These are phyloP conservation scores for Lipomyces oligophaga DNA, from an alignment of 805 yeast genomes.

Conservation along the genomic window DNA sequence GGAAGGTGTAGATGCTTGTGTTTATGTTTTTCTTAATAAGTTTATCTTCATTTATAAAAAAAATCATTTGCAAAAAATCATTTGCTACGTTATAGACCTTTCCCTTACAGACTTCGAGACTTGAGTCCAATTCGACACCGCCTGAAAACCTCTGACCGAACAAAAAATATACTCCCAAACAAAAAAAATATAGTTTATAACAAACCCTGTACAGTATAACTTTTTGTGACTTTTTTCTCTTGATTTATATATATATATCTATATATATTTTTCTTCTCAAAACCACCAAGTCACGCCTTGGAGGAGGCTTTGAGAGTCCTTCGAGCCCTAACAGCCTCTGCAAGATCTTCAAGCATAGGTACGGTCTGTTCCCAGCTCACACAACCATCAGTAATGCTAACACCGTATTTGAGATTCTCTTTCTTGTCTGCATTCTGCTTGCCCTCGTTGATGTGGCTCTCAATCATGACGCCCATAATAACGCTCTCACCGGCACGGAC, in stretches of 20 bases:
- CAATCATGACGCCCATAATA: conserved; percentile 93
- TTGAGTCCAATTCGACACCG: no score
- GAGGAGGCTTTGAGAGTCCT: conserved; percentile 1
- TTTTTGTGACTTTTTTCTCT: background rate
- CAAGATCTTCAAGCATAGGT: conserved; percentile 68
- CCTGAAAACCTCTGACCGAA: no score
- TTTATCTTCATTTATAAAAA: background rate
- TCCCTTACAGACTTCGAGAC: no score
- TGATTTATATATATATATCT: no score
- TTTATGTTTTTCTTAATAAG: background rate
- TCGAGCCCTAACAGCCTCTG: conserved; percentile 78
- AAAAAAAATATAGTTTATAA: background rate
- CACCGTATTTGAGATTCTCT: conserved; percentile 78
- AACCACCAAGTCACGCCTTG: no score
- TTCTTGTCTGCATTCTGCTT: conserved; percentile 69
- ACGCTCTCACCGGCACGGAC: conserved; percentile 71
- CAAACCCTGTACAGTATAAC: background rate
- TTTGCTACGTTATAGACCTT: no score
- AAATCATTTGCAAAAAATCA: no score
- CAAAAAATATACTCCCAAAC: background rate
- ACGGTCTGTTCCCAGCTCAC: conserved; percentile 89
- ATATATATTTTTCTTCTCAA: no score
- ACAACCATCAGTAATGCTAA: conserved; percentile 95
- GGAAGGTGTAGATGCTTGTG: background rate
- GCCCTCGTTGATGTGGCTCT: conserved; percentile 87